These are phyloP conservation scores for Trichosanthes cucumerina DNA, from an alignment of 306 rosid genomes.

Conservation along the genomic window DNA sequence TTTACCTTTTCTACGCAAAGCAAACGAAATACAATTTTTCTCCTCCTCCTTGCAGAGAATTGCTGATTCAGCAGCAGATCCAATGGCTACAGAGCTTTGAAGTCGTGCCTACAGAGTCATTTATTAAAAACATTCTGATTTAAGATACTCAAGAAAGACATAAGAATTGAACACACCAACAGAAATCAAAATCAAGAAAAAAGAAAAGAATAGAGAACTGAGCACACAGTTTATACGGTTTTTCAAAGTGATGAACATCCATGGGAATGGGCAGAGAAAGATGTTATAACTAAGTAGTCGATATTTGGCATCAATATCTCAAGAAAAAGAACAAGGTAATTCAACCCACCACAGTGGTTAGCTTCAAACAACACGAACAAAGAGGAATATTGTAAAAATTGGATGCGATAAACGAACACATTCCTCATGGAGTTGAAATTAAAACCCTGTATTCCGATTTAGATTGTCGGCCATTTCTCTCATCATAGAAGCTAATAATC, in stretches of 20 bases:
- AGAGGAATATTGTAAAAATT: not conserved
- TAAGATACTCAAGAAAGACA: not conserved
- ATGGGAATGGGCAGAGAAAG: not conserved
- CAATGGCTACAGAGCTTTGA: constrained; percentile 12
- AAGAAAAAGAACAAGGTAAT: not conserved
- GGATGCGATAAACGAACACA: not conserved
- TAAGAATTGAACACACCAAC: not conserved
- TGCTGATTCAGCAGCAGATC: constrained; percentile 7
- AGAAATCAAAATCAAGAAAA: not conserved
- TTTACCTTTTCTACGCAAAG: not conserved
- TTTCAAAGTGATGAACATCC: not conserved
- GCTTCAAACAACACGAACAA: not conserved
- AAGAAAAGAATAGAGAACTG: not conserved
- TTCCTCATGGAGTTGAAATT: not conserved
- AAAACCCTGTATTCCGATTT: not conserved
- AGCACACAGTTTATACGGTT: not conserved
- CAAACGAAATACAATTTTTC: not conserved
- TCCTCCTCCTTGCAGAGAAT: not conserved
- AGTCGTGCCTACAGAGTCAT: constrained; percentile 10
- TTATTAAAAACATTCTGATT: not conserved
- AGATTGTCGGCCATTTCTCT: not conserved
- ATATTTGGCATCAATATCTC: too few species aligned
- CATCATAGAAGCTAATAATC: not conserved
- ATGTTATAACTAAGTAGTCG: not conserved
- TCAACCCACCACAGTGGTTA: not conserved